phyloP scores from a whole-genome alignment of 2,329 filamentous ascomycete genomes.

The Fusarium sp. region DNA sequence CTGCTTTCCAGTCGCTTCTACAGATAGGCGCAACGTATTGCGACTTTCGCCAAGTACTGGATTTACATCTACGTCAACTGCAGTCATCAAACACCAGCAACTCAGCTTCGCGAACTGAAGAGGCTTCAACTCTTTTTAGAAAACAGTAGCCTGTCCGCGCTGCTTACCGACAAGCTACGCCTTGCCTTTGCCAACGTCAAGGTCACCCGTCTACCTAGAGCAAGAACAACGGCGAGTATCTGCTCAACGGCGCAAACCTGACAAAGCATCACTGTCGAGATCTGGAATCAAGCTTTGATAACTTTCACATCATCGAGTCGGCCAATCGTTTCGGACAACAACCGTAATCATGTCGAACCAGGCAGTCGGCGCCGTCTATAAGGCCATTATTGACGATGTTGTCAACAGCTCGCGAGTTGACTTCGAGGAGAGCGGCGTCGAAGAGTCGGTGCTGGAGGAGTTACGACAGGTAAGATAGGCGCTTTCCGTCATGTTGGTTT shows the following conservation, averaged over 20 bases:
- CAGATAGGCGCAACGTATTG: constrained; percentile 21
- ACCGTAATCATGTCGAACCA: constrained; percentile 66
- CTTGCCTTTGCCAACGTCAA: background rate
- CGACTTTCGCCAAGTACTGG: constrained; percentile 25
- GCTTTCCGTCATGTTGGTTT: constrained; percentile 12
- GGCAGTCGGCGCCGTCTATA: constrained; percentile 81
- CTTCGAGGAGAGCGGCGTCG: constrained; percentile 96
- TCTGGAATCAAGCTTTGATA: background rate
- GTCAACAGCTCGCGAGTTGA: constrained; percentile 92
- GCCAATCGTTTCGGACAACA: constrained; percentile 13
- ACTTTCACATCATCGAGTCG: background rate
- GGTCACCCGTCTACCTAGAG: background rate
- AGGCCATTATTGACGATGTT: constrained; percentile 83
- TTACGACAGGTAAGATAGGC: constrained; percentile 80
- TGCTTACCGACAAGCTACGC: constrained; percentile 6
- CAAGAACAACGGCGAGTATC: constrained; percentile 3
- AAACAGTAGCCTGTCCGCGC: background rate
- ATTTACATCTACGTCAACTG: constrained; percentile 25
- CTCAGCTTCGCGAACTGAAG: constrained; percentile 2
- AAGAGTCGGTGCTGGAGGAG: constrained; percentile 86
- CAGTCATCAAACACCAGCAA: constrained; percentile 24
- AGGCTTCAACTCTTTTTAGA: background rate
- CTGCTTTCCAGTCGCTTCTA: constrained; percentile 1
- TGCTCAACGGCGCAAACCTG: constrained; percentile 19
- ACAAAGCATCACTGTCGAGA: background rate